These are phyloP conservation scores for Xylaria curta DNA, from an alignment of 495 filamentous ascomycete species.

Conservation along the genomic window DNA sequence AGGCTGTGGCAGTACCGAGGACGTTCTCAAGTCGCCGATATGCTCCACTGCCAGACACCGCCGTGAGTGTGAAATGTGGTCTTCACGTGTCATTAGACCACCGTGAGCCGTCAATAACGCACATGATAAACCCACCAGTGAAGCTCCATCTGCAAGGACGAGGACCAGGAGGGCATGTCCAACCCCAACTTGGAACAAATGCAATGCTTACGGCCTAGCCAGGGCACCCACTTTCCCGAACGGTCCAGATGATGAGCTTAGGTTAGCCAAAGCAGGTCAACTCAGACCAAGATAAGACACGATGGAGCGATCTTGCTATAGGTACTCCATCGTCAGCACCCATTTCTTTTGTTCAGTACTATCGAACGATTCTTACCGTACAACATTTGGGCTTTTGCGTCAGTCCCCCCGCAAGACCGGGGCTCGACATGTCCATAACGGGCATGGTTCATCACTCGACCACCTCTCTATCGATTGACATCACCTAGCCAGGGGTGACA, in stretches of 20 bases:
- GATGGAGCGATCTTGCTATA: conserved; percentile 14
- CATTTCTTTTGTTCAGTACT: conserved; percentile 30
- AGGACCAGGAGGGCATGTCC: conserved; percentile 16
- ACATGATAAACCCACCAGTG: conserved; percentile 17
- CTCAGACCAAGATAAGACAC: conserved; percentile 23
- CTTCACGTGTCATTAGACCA: conserved; percentile 25
- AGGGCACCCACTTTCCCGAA: conserved; percentile 24
- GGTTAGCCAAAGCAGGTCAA: conserved; percentile 13
- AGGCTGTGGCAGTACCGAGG: neutral
- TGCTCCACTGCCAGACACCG: conserved; percentile 21
- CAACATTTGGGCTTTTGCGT: conserved; percentile 19
- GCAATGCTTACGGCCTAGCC: conserved; percentile 24
- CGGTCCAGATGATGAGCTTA: conserved; percentile 18
- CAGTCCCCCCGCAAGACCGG: conserved; percentile 18
- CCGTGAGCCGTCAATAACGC: conserved; percentile 17
- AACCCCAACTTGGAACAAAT: conserved; percentile 21
- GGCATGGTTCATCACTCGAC: conserved; percentile 25
- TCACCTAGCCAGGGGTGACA: conserved; percentile 20
- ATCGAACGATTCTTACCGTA: conserved; percentile 28
- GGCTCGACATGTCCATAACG: conserved; percentile 9
- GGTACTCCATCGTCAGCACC: conserved; percentile 19
- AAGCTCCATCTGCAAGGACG: neutral
- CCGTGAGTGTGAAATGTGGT: neutral
- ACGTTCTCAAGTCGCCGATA: conserved; percentile 16
- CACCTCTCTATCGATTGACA: conserved; percentile 24